A percentile compares a stretch with the other conserved stretches of the same genome.
phyloP scores from a whole-genome alignment of 805 yeast species.

The Candida boleticola region DNA sequence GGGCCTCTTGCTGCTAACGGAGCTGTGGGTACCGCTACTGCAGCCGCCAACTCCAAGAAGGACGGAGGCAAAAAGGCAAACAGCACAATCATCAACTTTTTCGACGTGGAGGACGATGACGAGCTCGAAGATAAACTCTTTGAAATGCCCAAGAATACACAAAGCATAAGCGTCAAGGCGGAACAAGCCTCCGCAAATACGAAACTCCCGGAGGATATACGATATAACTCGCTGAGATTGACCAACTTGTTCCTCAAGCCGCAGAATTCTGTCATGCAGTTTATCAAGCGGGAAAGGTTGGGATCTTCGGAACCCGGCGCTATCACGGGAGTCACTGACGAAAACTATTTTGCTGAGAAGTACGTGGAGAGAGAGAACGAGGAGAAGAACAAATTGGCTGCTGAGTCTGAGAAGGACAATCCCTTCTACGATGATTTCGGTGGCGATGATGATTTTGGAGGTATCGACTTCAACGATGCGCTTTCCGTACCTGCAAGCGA shows the following conservation, averaged over 20 bases:
- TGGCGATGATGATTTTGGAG: conserved; percentile 34
- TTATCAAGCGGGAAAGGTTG: conserved; percentile 2
- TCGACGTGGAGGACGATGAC: conserved; percentile 28
- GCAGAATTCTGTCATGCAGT: conserved; percentile 35
- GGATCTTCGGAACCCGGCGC: conserved; percentile 17
- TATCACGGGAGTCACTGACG: conserved; percentile 56
- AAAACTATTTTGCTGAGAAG: conserved; percentile 69
- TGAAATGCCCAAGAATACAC: conserved; percentile 26
- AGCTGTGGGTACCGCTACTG: neutral
- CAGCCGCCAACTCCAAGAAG: neutral
- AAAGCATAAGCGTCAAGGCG: conserved; percentile 8
- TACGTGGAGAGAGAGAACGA: conserved; percentile 46
- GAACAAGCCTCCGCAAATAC: conserved; percentile 23
- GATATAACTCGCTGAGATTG: conserved; percentile 66
- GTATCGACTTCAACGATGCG: conserved; percentile 44
- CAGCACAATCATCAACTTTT: too few species aligned
- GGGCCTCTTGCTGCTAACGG: too few species aligned
- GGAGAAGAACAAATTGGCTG: conserved; percentile 32
- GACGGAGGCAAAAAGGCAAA: conserved; percentile 7
- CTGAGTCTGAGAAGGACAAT: conserved; percentile 18
- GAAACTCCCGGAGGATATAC: conserved; percentile 69
- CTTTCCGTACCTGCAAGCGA: conserved; percentile 18
- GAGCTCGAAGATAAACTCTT: conserved; percentile 34
- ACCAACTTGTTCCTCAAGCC: conserved; percentile 73
- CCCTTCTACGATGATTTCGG: conserved; percentile 30